These are phyloP conservation scores for Plantago ovata DNA, from an alignment of 257 asterid species.

Conservation along the genomic window DNA sequence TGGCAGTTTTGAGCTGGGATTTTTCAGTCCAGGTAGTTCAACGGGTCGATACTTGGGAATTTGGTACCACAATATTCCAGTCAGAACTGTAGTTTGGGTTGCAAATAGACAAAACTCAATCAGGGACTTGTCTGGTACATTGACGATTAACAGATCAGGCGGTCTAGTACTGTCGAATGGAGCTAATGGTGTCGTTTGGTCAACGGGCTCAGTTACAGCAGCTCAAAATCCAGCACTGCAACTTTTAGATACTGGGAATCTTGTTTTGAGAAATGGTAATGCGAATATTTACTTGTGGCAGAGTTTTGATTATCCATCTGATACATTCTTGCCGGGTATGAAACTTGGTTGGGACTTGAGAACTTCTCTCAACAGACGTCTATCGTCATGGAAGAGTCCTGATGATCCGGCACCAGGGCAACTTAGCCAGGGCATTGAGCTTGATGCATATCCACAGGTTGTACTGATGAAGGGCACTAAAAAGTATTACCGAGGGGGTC, in stretches of 20 bases:
- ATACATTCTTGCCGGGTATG: not conserved
- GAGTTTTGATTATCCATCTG: not conserved
- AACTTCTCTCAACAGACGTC: not conserved
- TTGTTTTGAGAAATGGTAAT: constrained; percentile 19
- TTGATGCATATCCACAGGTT: not conserved
- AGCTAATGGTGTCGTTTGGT: constrained; percentile 24
- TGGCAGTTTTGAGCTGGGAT: constrained; percentile 35
- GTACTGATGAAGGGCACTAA: not conserved
- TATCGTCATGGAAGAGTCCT: not conserved
- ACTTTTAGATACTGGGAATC: constrained; percentile 25
- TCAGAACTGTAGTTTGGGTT: constrained; percentile 41
- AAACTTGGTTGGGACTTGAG: not conserved
- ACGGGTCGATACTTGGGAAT: constrained; percentile 30
- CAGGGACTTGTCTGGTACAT: constrained; percentile 25
- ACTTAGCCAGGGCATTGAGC: not conserved
- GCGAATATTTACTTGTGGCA: constrained; percentile 5
- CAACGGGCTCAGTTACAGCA: constrained; percentile 16
- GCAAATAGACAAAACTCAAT: constrained; percentile 33
- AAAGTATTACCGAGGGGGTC: not conserved
- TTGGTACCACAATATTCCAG: constrained; percentile 40
- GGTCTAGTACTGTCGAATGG: constrained; percentile 20
- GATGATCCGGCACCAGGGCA: not conserved
- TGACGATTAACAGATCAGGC: constrained; percentile 23
- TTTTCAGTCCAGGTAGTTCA: constrained; percentile 37
- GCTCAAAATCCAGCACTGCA: constrained; percentile 20